These are phyloP conservation scores for Penicillium malachiteum DNA, from an alignment of 495 filamentous ascomycete species.

Conservation along the genomic window DNA sequence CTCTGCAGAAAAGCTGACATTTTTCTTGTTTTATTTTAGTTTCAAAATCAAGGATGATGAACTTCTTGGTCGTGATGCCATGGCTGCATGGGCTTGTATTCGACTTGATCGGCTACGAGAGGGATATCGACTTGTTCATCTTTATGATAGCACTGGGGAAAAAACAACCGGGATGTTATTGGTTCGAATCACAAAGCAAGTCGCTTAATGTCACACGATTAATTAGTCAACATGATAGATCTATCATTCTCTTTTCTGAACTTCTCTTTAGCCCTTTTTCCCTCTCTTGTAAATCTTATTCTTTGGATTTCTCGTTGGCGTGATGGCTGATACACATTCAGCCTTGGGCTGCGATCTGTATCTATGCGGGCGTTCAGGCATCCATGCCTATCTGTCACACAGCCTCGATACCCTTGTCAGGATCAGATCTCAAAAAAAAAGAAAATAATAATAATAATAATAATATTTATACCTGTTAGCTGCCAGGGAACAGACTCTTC, in stretches of 20 bases:
- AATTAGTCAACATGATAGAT: background rate
- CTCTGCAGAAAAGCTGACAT: constrained; percentile 11
- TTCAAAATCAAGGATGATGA: constrained; percentile 87
- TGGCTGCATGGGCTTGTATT: constrained; percentile 87
- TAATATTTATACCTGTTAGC: background rate
- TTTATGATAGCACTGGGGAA: constrained; percentile 63
- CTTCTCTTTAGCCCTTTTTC: background rate
- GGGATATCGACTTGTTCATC: constrained; percentile 74
- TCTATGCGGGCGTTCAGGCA: background rate
- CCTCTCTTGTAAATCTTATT: background rate
- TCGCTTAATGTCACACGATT: constrained; percentile 25
- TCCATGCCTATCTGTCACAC: constrained; percentile 4
- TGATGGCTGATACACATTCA: background rate
- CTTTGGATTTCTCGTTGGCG: background rate
- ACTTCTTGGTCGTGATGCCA: constrained; percentile 61
- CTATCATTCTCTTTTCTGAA: too few relatives aligned
- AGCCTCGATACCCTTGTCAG: background rate
- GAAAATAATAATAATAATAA: background rate
- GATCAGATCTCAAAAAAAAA: background rate
- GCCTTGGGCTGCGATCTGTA: background rate
- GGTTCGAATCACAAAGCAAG: constrained; percentile 62
- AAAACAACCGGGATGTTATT: constrained; percentile 64
- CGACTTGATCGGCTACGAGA: constrained; percentile 72
- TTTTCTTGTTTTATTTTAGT: constrained; percentile 38
- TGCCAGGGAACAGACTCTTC: background rate